Evolutionary conservation across 345 rosid genomes (phyloP), one percentile per base, ranked within the genome.

Genomic region (Lagerstroemia speciosa): DNA sequence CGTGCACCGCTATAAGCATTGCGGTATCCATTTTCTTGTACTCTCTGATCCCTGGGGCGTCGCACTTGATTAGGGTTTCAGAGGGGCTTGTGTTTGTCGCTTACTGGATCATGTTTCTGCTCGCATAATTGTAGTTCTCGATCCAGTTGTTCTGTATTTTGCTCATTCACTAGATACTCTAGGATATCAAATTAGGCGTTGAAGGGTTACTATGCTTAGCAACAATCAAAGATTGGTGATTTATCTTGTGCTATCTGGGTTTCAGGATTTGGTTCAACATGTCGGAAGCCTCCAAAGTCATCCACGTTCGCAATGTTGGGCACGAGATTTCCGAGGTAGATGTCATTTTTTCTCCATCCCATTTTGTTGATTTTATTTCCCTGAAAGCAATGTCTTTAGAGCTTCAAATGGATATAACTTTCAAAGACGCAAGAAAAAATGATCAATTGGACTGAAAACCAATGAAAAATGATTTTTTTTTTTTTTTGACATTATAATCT

Each of bases 271-370:
- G 73, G 66, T 72, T 67, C 64, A 22, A 62, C 72, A 94, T 94
- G 98, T 73, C 93, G 20, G 99, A 94, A 50, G 89, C 98, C 43
- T 94, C 99, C 41, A 94, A 94, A 83, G 99, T 94, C 61, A 84
- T 94, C 74, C 99, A 94, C 61, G 95, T 92, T 74, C 99, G 99
- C 65, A 94, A 94, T 71, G 97, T 94, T 30, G 99, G 98, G 32
- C 97, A 88, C 75, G 98, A 89, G 76, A 91, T 94, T 76, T 88
- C 99, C 69, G 98, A 94, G 85, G 98, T 93, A 85, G 17, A 12
- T 19, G 55, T 19, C 55, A 20, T 48, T 22, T 3, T 48, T 22
- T 48, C 6, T 48, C 24, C 55, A 20, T 19, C 55, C 17, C 55
- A 48, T 48, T 48, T 48, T 48, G 26, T 48, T 1, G n/a, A 48